A percentile compares a stretch with the other conserved stretches of the same genome.
Evolutionary conservation across 2,329 filamentous ascomycete species (phyloP).

Genomic region (Colletotrichum spinosum): DNA sequence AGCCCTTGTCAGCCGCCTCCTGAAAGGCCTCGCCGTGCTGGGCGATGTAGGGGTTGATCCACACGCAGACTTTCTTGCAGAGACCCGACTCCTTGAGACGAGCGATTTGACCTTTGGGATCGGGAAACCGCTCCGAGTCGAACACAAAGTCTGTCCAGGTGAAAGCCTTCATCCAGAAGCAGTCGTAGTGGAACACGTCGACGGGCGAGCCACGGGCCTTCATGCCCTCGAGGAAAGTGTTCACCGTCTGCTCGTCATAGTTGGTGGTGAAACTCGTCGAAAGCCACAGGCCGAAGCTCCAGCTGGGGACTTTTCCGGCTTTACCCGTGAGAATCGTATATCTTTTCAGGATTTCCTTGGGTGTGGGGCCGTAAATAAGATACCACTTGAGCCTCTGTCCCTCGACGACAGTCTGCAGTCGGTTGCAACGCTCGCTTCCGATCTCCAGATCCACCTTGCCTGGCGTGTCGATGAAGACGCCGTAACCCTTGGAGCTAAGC

Average conservation of each 20-base stretch:
- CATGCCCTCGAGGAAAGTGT: constrained; percentile 77
- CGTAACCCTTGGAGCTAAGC: constrained; percentile 79
- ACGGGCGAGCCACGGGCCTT: constrained; percentile 72
- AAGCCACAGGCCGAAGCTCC: constrained; percentile 83
- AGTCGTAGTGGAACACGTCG: constrained; percentile 81
- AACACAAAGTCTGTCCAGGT: constrained; percentile 82
- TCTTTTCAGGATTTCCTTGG: constrained; percentile 76
- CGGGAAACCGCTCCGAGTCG: constrained; percentile 75
- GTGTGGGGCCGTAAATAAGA: constrained; percentile 76
- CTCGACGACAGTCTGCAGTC: constrained; percentile 76
- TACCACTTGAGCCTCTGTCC: constrained; percentile 80
- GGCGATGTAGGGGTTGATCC: constrained; percentile 81
- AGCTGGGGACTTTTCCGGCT: constrained; percentile 73
- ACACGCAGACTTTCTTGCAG: constrained; percentile 75
- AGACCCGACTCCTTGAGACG: constrained; percentile 73
- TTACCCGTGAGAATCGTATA: constrained; percentile 77
- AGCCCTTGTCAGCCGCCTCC: constrained; percentile 73
- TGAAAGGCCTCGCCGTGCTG: constrained; percentile 76
- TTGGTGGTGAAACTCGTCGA: constrained; percentile 81
- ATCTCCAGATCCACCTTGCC: constrained; percentile 79
- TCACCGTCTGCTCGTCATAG: constrained; percentile 78
- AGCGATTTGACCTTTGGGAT: constrained; percentile 72
- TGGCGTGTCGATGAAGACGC: constrained; percentile 79
- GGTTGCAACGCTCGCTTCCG: constrained; percentile 77
- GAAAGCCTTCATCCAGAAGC: constrained; percentile 82